Evolutionary conservation across 306 rosid species (phyloP), one percentile per base, ranked within the genome.

Genomic region (Prunus salicina): DNA sequence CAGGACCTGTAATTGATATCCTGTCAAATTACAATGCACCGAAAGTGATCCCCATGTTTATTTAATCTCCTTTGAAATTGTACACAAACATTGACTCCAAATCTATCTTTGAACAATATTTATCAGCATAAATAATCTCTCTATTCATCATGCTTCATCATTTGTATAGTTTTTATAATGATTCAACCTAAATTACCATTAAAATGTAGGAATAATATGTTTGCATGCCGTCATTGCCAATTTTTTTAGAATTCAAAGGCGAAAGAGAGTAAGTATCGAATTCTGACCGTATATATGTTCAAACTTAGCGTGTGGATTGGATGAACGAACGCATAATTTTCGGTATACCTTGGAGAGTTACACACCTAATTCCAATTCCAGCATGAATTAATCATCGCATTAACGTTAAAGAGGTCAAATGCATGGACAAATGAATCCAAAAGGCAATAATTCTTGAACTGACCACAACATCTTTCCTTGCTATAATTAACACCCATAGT

Each of bases 81-180:
- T 71, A 13, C 24, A 78, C 41, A 47, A 46, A 49, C 64, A 22
- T 49, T 51, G 77, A 78, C 81, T 63, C 47, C 46, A 62, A 57
- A 56, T 78, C 65, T 3, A 67, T 32, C 67, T 24, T 52, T 62
- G 64, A 71, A 20, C 65, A 63, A 2, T 18, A 64, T 56, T n/a
- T 69, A 2, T 25, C 60, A 15, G 8, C 27, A 9, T 50, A 9
- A 27, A 18, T 27, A 16, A 28, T 11, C 10, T 22, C n/a, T 43
- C 24, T 18, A 13, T 56, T 71, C 75, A 30, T 53, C 75, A 30
- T 32, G 64, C 13, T n/a, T 19, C 64, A 32, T 71, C 75, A 71
- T n/a, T 7, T 3, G 13, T 38, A 6, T 38, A 38, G 43, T 38
- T 38, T 38, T 38, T 38, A 38, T 38, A 47, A 47, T 47, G 15